These are phyloP conservation scores for Ulmus americana DNA, from an alignment of 331 rosid genomes.

Conservation along the genomic window DNA sequence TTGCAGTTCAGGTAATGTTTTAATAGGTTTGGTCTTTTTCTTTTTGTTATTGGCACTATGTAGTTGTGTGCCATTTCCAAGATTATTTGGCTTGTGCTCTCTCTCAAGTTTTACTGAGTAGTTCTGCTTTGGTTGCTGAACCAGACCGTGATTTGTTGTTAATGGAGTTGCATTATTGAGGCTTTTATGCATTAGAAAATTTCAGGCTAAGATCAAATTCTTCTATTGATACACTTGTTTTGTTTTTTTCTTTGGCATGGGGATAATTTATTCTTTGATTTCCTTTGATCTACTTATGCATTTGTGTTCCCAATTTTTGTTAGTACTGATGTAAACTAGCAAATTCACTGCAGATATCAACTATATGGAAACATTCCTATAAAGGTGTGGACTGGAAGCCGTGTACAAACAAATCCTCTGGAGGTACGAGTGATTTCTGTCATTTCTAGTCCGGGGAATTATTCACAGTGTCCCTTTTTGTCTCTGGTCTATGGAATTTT, in stretches of 20 bases:
- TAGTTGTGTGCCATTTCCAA: not conserved
- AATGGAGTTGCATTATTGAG: too few species aligned
- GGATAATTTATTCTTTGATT: constrained; percentile 1
- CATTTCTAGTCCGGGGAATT: constrained; percentile 3
- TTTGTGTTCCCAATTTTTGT: constrained; percentile 10
- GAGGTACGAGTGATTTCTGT: constrained; percentile 43
- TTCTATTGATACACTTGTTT: not conserved
- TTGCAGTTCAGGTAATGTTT: not conserved
- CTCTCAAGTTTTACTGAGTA: not conserved
- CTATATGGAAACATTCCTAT: constrained; percentile 75
- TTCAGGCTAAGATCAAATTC: not conserved
- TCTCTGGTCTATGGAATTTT: not conserved
- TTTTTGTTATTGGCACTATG: not conserved
- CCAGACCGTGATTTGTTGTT: not conserved
- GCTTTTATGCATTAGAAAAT: not conserved
- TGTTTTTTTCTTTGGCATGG: not conserved
- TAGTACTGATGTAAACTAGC: constrained; percentile 24
- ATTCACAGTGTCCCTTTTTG: not conserved
- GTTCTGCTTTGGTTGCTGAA: not conserved
- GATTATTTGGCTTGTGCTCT: not conserved
- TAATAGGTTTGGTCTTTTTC: not conserved
- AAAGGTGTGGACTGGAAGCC: constrained; percentile 80
- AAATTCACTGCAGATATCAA: constrained; percentile 58
- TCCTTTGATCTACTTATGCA: not conserved
- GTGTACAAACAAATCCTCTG: constrained; percentile 53